A percentile compares a stretch with the other conserved stretches of the same genome.
phyloP scores from a whole-genome alignment of 2,329 filamentous ascomycete genomes.

The Curvularia eragrostidis region DNA sequence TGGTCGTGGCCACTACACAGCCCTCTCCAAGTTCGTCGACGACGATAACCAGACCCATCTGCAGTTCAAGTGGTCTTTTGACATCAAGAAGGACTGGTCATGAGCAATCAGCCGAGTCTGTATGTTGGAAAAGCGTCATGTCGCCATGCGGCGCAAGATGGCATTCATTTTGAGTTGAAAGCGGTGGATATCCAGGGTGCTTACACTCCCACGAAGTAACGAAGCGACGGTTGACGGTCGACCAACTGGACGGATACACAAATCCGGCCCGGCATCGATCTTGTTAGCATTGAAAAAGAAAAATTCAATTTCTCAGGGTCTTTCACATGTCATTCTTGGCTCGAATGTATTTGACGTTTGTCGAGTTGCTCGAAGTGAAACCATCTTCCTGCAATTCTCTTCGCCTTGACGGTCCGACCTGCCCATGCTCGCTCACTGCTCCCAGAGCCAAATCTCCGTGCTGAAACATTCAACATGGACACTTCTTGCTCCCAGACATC shows the following conservation, averaged over 20 bases:
- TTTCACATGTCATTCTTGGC: constrained; percentile 19
- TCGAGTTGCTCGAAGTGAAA: constrained; percentile 43
- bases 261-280: constrained; percentile 15
- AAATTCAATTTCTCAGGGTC: constrained; percentile 14
- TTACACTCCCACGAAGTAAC: constrained; percentile 27
- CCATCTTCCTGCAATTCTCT: constrained; percentile 55
- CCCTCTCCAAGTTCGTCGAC: constrained; percentile 88
- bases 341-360: constrained; percentile 8
- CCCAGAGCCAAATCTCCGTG: constrained; percentile 47
- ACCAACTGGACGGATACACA: constrained; percentile 21
- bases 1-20: constrained; percentile 87
- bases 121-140: constrained; percentile 8
- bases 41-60: constrained; percentile 92
- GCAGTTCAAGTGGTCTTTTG: constrained; percentile 93
- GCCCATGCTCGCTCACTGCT: constrained; percentile 52
- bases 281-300: constrained; percentile 12
- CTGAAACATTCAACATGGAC: constrained; percentile 57
- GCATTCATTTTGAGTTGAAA: constrained; percentile 16
- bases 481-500: constrained; percentile 56
- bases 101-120: constrained; percentile 11
- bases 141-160: constrained; percentile 17
- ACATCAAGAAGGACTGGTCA: constrained; percentile 96
- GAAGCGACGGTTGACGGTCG: constrained; percentile 37
- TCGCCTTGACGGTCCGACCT: constrained; percentile 56
- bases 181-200: constrained; percentile 27